phyloP scores from a whole-genome alignment of 495 filamentous ascomycete species.

The Stereocaulon alpinum region DNA sequence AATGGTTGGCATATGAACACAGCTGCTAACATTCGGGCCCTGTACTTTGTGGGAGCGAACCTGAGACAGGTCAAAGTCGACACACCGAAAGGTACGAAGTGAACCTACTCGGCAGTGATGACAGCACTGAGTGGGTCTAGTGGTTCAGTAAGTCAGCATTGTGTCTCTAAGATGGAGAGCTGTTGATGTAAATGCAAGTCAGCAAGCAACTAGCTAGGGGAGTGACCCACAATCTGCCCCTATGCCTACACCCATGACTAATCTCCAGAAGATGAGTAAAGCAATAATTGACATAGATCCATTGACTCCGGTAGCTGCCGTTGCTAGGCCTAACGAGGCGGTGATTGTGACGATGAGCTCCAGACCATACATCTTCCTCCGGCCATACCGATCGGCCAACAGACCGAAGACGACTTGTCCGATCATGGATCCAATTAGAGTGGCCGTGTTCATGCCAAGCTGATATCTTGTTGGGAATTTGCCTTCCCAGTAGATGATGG shows the following conservation, averaged over 20 bases:
- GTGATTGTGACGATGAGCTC: conserved; percentile 51
- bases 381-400: conserved; percentile 50
- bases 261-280: conserved; percentile 50
- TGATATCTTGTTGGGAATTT: conserved; percentile 30
- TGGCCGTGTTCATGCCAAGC: conserved; percentile 49
- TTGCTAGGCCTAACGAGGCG: conserved; percentile 45
- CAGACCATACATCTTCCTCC: conserved; percentile 53
- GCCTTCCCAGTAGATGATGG: conserved; percentile 51
- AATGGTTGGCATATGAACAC: conserved; percentile 59
- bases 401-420: conserved; percentile 55
- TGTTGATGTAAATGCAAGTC: conserved; percentile 29
- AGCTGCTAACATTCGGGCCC: conserved; percentile 54
- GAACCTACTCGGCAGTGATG: conserved; percentile 48
- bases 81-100: not conserved
- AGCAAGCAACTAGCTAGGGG: conserved; percentile 18
- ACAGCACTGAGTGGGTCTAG: conserved; percentile 49
- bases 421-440: conserved; percentile 45
- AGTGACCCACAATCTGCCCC: conserved; percentile 14
- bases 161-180: too few species aligned
- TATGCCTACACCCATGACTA: conserved; percentile 44
- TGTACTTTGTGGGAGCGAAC: conserved; percentile 48
- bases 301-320: conserved; percentile 33
- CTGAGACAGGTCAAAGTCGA: conserved; percentile 19
- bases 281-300: conserved; percentile 45
- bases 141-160: conserved; percentile 16